Conservation (phyloP, 2,329 filamentous ascomycete species). For the Cytospora chrysosperma region DNA sequence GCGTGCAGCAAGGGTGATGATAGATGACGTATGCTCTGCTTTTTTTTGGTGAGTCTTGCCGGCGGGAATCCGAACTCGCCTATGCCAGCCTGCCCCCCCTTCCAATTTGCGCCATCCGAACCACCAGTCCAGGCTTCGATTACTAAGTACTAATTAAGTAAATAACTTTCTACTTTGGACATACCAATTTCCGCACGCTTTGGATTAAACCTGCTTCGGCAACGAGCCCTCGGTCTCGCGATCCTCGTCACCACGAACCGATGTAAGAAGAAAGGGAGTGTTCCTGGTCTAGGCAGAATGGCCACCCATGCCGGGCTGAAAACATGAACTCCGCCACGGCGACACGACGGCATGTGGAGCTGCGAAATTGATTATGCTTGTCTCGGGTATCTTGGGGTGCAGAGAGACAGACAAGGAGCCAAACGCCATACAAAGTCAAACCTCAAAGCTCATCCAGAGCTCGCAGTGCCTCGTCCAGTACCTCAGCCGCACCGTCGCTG, state of each 20-base stretch:
- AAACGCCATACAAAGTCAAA: neutral
- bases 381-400: conserved; percentile 8
- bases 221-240: neutral
- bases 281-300: neutral
- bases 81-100: neutral
- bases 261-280: neutral
- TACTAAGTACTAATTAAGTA: neutral
- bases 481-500: conserved; percentile 24
- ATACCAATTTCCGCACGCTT: neutral
- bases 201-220: neutral
- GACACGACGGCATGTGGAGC: conserved; percentile 14
- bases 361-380: neutral
- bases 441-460: conserved; percentile 36
- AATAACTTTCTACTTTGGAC: neutral
- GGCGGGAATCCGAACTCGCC: neutral
- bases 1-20: neutral
- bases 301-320: conserved; percentile 1
- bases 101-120: neutral
- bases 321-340: conserved; percentile 11
- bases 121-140: neutral
- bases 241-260: neutral
- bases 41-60: neutral
- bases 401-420: neutral
- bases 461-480: conserved; percentile 31
- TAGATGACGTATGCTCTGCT: neutral